Base-by-base conservation (phyloP, 2,329 filamentous ascomycete genomes). In the Ceratocystiopsis brevicomis region DNA sequence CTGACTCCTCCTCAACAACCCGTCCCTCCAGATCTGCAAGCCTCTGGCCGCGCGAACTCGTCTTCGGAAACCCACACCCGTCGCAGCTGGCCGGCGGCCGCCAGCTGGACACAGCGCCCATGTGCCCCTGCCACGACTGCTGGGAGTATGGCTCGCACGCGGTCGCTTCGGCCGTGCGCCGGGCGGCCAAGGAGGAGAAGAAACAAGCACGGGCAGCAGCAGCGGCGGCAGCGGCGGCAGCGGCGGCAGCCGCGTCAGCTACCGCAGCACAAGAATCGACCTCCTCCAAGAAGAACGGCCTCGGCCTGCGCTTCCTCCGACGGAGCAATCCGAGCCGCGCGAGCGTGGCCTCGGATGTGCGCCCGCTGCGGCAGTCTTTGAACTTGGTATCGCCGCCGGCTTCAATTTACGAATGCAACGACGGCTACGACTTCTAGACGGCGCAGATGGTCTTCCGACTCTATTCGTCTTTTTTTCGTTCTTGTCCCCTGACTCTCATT, bases 111-210 rank as follows among this genome's bases (percentile, higher is more conserved):
- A 32, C 18, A 6, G 43, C 48, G 2, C 48, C 48, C 18, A 46
- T 49, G 48, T 49, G 48, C 21, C 48, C 48, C 5, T 49, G 48
- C 44, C 39, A 39, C 25, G 37, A 18, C 9, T 49, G 48, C 44
- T 49, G 47, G 47, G 43, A 45, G 43, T 44, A 48, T 33, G 46
- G 40, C 16, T 44, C 48, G 4, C 44, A 43, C 18, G 32, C 36
- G 19, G 33, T 44, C 5, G 44, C 46, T 6, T 8, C 25, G 10
- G 25, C 25, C 8, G 10, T 30, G 11, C 38, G 44, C 16, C 38
- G 30, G 34, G 36, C 32, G 3, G 34, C 42, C 25, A 45, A 46
- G 39, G 37, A 36, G 6, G 25, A 30, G 12, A 43, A 47, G 18
- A 4, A 30, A 9, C 25, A 30, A 11, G 25, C 25, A 8, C 21